Base-by-base conservation (phyloP, 1,284 basidiomycete genomes). In the Ganoderma resinaceum region DNA sequence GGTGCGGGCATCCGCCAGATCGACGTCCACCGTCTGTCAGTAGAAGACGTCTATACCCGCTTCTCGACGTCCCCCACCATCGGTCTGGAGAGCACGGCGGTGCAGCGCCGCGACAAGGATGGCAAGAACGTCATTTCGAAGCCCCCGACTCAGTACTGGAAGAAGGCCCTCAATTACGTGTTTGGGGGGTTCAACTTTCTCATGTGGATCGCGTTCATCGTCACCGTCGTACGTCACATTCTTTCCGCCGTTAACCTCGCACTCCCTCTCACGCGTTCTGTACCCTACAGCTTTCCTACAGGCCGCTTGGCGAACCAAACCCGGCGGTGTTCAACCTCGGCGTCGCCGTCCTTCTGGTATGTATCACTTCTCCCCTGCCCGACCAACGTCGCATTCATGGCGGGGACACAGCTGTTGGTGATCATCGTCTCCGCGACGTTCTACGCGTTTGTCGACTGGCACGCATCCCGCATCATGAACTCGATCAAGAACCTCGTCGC, bases 131-230 rank as follows among this genome's bases (percentile, higher is more conserved):
- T 83, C 52, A 84, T 89, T 33, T 82, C 82, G 9, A 82, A 84
- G 4, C 83, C 85, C 31, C 82, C 83, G 18, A 85, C 80, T 37
- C 80, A 82, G 61, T 83, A 84, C 72, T 82, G 82, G 80, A 80
- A 82, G 75, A 87, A 87, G 76, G 76, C 80, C 0, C 77, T 86
- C 40, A 84, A 84, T 73, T 88, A 87, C 63, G 71, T 86, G 35
- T 88, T 87, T 53, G 87, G 86, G 31, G 86, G 84, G 0, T 87
- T 87, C 77, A 85, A 84, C 70, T 84, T 84, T 67, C 77, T 87
- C 42, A 85, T 87, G 78, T 85, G 84, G 82, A 81, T 85, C 63
- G 86, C 84, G 1, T 84, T 84, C 75, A 75, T 87, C 68, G 79
- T 85, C 65, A 84, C 82, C 0, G 55, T 82, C 26, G 83, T 83